These are phyloP conservation scores for Zhuliangozyma blackwelliae DNA, from an alignment of 1,139 yeast species.

Conservation along the genomic window DNA sequence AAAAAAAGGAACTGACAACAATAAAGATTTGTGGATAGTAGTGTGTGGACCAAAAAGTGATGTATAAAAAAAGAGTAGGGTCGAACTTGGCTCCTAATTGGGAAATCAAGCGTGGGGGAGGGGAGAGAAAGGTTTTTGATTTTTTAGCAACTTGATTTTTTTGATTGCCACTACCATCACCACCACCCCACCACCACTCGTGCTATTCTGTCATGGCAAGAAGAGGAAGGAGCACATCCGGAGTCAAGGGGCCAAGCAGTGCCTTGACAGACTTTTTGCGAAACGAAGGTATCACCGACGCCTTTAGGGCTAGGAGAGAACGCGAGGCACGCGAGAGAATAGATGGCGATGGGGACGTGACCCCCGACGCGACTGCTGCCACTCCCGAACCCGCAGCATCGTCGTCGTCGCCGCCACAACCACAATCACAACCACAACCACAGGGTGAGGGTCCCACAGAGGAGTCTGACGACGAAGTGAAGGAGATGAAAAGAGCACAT, in stretches of 20 bases:
- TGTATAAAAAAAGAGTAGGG: no score
- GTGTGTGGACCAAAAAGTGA: not conserved
- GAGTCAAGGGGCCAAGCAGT: slow-evolving; percentile 72
- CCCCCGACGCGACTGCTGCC: slow-evolving; percentile 4
- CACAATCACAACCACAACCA: not conserved
- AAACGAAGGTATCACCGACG: slow-evolving; percentile 83
- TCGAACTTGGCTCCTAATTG: no score
- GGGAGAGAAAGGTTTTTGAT: no score
- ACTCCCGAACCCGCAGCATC: slow-evolving; percentile 1
- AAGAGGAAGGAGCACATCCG: slow-evolving; percentile 11
- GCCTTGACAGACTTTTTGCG: slow-evolving; percentile 73
- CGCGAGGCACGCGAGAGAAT: slow-evolving; percentile 21
- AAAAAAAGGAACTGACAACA: no score
- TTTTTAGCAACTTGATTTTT: no score
- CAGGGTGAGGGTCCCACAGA: no score
- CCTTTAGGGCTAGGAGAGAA: slow-evolving; percentile 60
- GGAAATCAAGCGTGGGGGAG: no score
- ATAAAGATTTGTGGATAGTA: not conserved
- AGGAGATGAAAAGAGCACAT: slow-evolving; percentile 30
- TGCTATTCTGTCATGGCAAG: no score
- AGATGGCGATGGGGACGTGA: slow-evolving; percentile 5
- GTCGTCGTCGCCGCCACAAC: not conserved
- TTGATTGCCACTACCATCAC: no score
- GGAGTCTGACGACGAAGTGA: slow-evolving; percentile 22
- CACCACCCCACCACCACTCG: no score